Evolutionary conservation across 257 asterid genomes (phyloP), one percentile per base, ranked within the genome.

Genomic region (Solanum etuberosum): DNA sequence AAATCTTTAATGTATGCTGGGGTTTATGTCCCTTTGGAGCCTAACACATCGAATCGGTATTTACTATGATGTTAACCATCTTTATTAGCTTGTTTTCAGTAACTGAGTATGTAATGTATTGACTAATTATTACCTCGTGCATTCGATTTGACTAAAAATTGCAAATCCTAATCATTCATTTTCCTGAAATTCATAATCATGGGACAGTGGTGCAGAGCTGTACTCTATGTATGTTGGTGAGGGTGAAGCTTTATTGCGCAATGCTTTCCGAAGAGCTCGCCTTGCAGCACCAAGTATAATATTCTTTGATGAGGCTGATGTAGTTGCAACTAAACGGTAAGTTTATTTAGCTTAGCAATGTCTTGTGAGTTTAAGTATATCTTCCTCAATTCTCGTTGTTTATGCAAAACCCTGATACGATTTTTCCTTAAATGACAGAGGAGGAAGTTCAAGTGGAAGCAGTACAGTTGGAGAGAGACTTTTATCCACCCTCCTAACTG

Each of bases 241-340:
- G 88, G 99, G 99, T 48, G 99, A 97, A 93, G 96, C 99, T 85
- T 90, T 97, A 84, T 80, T 97, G 91, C 98, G 99, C 34, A 93
- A 94, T 85, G 93, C 96, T 37, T 97, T 97, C 88, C 93, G 95
- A 29, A 94, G 95, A 93, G 99, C 99, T 80, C 94, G 96, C 70
- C 98, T 97, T 91, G 98, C 98, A 71, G 94, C 99, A 40, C 99
- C 99, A 72, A 97, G 99, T 94, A 95, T 97, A 86, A 92, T 97
- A 84, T 97, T 97, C 88, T 95, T 97, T 65, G 99, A 97, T 25
- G 99, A 97, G 90, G 99, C 97, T 78, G 99, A 97, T 87, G 96
- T 93, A 35, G 93, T 95, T 87, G 99, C 96, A 88, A 96, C 99
- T 23, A 93, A 91, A 91, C 91, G 99, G 99, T 95, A 87, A 86